phyloP scores from a whole-genome alignment of 2,329 filamentous ascomycete genomes.

The Colletotrichum limetticola region DNA sequence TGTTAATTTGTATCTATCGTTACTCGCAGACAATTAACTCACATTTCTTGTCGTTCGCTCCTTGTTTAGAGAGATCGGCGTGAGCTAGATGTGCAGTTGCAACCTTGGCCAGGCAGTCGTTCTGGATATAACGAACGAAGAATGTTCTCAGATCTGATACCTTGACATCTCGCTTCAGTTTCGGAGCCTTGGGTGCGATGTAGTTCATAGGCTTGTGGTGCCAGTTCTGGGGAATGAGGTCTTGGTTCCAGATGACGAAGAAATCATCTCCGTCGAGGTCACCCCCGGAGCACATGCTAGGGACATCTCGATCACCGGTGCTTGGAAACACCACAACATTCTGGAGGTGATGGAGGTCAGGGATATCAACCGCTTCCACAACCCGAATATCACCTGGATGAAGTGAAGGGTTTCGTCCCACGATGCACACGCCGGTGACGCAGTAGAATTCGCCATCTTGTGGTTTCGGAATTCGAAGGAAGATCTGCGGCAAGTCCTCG shows the following conservation, averaged over 20 bases:
- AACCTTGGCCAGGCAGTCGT: constrained; percentile 83
- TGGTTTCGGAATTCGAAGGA: constrained; percentile 79
- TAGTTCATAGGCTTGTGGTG: constrained; percentile 85
- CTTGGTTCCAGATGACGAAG: constrained; percentile 89
- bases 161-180: constrained; percentile 71
- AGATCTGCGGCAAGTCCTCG: constrained; percentile 81
- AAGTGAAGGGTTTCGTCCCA: constrained; percentile 92
- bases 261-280: constrained; percentile 98
- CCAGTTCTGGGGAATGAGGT: constrained; percentile 76
- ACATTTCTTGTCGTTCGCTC: constrained; percentile 77
- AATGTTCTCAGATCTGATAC: constrained; percentile 82
- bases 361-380: constrained; percentile 83
- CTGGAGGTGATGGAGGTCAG: constrained; percentile 78
- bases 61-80: constrained; percentile 71
- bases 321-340: constrained; percentile 91
- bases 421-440: constrained; percentile 80
- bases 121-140: constrained; percentile 93
- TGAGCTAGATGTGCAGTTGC: constrained; percentile 84
- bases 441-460: constrained; percentile 67
- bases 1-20: neutral
- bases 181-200: constrained; percentile 64
- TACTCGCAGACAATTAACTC: constrained; percentile 43
- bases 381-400: constrained; percentile 93
- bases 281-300: constrained; percentile 95
- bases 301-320: constrained; percentile 83